Conservation (phyloP, 106 monocot genomes). For the Acanthochlamys bracteata region DNA sequence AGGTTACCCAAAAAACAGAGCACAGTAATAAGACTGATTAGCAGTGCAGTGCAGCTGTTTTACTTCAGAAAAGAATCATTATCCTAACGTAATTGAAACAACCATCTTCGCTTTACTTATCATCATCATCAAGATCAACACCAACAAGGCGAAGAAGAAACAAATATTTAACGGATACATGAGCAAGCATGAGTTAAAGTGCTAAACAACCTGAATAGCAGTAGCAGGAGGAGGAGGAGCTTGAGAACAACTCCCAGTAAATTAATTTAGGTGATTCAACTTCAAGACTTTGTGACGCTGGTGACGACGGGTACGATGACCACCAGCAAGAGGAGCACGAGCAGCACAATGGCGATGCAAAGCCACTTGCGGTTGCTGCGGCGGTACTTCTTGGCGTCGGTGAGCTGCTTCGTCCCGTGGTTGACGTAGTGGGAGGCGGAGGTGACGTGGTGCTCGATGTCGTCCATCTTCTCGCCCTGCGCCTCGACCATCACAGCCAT, state of each 20-base stretch:
- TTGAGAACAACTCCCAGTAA: constrained; percentile 11
- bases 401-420: constrained; percentile 6
- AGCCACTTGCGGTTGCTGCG: constrained; percentile 13
- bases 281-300: constrained; percentile 8
- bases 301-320: constrained; percentile 3
- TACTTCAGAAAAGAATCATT: too few species aligned
- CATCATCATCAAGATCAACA: too few species aligned
- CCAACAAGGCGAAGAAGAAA: too few species aligned
- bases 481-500: constrained; percentile 14
- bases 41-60: too few species aligned
- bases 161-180: too few species aligned
- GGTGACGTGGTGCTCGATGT: constrained; percentile 15
- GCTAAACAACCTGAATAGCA: too few species aligned
- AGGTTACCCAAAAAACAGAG: too few species aligned
- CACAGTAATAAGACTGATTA: too few species aligned
- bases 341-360: constrained; percentile 6
- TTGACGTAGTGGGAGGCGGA: constrained; percentile 9
- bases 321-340: constrained; percentile 5
- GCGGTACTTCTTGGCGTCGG: constrained; percentile 2
- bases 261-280: background rate
- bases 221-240: background rate
- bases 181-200: too few species aligned
- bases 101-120: too few species aligned
- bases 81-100: too few species aligned
- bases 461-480: constrained; percentile 6